These are phyloP conservation scores for Teratosphaeria epicoccoides DNA, from an alignment of 2,329 filamentous ascomycete species.

Conservation along the genomic window DNA sequence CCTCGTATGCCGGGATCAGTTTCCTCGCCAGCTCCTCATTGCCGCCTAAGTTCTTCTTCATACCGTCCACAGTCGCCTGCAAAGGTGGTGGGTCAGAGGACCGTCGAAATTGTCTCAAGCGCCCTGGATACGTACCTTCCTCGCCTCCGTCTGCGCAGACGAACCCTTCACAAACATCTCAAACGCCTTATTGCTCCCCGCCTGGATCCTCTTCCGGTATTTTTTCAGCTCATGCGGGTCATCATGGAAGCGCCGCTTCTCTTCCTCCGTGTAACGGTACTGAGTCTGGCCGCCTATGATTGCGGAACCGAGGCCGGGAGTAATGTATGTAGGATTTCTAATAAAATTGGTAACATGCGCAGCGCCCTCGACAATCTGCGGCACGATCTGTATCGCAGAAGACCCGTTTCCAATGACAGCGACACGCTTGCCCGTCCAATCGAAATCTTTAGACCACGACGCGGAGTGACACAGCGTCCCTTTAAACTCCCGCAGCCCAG, in stretches of 20 bases:
- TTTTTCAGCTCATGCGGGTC: conserved; percentile 33
- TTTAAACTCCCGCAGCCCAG: conserved; percentile 25
- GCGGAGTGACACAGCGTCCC: conserved; percentile 28
- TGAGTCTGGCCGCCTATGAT: conserved; percentile 21
- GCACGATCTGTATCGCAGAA: conserved; percentile 31
- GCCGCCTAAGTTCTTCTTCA: conserved; percentile 42
- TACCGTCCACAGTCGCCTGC: conserved; percentile 27
- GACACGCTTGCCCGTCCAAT: conserved; percentile 20
- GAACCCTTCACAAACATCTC: conserved; percentile 45
- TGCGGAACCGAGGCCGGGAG: conserved; percentile 17
- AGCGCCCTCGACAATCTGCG: conserved; percentile 25
- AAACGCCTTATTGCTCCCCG: conserved; percentile 26
- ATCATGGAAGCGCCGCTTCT: conserved; percentile 21
- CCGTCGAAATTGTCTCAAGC: too few relatives aligned
- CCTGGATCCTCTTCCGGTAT: conserved; percentile 36
- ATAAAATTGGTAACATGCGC: conserved; percentile 26
- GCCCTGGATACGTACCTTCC: too few relatives aligned
- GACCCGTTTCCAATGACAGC: conserved; percentile 26
- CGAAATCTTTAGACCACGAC: conserved; percentile 20
- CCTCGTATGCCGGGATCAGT: conserved; percentile 34
- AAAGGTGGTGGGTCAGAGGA: too few relatives aligned
- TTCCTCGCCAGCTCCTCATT: conserved; percentile 47
- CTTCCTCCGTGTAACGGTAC: conserved; percentile 17
- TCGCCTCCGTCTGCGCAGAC: conserved; percentile 21
- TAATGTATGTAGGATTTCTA: conserved; percentile 30